These are phyloP conservation scores for Pythium periplocum DNA, from an alignment of 352 stramenopile genomes.

Conservation along the genomic window DNA sequence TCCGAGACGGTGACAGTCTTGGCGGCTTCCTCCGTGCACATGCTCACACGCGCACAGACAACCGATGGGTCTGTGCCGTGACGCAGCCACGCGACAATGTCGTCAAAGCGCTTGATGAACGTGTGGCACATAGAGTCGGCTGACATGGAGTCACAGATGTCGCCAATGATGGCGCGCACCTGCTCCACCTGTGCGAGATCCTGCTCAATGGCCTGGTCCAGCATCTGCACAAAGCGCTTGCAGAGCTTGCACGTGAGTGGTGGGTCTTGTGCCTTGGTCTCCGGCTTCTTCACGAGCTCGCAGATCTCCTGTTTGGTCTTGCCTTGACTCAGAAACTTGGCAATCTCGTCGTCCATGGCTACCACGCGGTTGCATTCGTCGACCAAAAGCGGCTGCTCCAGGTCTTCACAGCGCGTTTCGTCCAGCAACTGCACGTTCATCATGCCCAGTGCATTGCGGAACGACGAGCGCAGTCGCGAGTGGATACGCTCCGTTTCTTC, in stretches of 20 bases:
- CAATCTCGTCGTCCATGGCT: slow-evolving; percentile 35
- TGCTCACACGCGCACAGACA: slow-evolving; percentile 50
- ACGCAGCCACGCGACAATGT: slow-evolving; percentile 74
- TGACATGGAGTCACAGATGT: slow-evolving; percentile 68
- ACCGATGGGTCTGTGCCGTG: slow-evolving; percentile 55
- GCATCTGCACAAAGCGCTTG: slow-evolving; percentile 73
- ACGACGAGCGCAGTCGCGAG: slow-evolving; percentile 29
- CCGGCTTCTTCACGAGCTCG: slow-evolving; percentile 18
- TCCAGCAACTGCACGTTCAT: slow-evolving; percentile 38
- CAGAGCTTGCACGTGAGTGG: slow-evolving; percentile 69
- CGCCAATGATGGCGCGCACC: slow-evolving; percentile 66
- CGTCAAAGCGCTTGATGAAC: slow-evolving; percentile 70
- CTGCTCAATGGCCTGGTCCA: slow-evolving; percentile 48
- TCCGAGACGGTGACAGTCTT: background rate
- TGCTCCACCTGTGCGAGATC: slow-evolving; percentile 58
- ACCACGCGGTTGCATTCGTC: slow-evolving; percentile 42
- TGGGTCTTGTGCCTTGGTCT: slow-evolving; percentile 18
- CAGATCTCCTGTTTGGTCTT: slow-evolving; percentile 49
- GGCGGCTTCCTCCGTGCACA: slow-evolving; percentile 35
- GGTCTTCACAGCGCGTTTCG: slow-evolving; percentile 45
- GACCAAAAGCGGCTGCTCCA: slow-evolving; percentile 22
- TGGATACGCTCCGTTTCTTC: slow-evolving; percentile 22
- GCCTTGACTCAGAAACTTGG: slow-evolving; percentile 30
- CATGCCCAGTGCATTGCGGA: slow-evolving; percentile 33
- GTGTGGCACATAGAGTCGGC: slow-evolving; percentile 72